Evolutionary conservation across 1,139 yeast species (phyloP), one percentile per base, ranked within the genome.

Genomic region (Hansenula sp.): DNA sequence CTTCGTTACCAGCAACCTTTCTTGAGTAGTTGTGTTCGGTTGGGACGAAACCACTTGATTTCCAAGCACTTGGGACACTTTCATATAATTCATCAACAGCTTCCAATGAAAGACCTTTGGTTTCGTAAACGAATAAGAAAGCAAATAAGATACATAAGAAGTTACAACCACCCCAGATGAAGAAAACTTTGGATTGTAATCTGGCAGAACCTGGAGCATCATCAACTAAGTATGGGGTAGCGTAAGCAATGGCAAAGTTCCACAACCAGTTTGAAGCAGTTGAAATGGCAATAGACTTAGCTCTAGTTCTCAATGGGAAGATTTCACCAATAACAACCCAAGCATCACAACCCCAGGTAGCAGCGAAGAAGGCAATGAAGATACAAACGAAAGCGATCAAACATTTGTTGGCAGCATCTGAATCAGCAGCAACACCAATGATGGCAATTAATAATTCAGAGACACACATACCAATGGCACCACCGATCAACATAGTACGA

Each of bases 321-420:
- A 82, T 71, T 62, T 85, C 95, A 39, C 87, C 84, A 47, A 82
- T 72, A 45, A 82, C 68, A 37, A 86, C 89, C 92, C 92, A 84
- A 33, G 79, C 77, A 44, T 78, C 70, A 34, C 90, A 90, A 56
- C 92, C 94, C 90, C 90, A 84, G 28, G 89, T 73, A 41, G 86
- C 69, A 26, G 90, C 90, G 59, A 82, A 83, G 60, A 77, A 79
- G 24, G 84, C 79, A 59, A 82, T 82, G 58, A 81, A 83, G 33
- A 77, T 64, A 71, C 89, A 83, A 33, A 79, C 72, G 64, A 83
- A 82, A 16, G 84, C 80, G 49, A 83, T 68, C 62, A 81, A 71
- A 40, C 73, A 73, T 62, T 80, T 75, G 51, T 79, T 76, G 13
- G 80, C 68, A 36, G 74, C 56, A 14, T 53, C 46, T 18, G 68